Conservation (phyloP, 208 protist genomes). For the Leishmania lainsoni region DNA sequence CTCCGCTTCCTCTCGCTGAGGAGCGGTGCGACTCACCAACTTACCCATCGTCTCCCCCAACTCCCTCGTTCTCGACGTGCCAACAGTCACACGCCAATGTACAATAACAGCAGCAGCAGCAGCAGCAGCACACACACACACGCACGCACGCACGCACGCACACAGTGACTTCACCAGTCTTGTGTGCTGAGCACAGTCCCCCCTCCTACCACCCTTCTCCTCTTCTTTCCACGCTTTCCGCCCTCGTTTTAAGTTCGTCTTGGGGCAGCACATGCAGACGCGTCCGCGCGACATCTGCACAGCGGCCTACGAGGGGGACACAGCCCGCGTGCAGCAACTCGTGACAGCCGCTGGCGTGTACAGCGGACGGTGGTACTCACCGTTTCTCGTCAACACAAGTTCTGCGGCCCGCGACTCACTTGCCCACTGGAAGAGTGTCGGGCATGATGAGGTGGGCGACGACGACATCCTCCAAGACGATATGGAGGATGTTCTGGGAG, state of each 20-base stretch:
- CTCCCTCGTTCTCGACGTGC: neutral
- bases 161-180: neutral
- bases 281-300: constrained; percentile 63
- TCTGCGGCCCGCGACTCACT: constrained; percentile 17
- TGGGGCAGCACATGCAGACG: constrained; percentile 29
- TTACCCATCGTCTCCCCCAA: neutral
- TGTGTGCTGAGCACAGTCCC: neutral
- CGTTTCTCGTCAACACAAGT: constrained; percentile 33
- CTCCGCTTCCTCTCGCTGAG: neutral
- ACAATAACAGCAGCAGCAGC: neutral
- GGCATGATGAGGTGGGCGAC: neutral
- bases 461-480: constrained; percentile 5
- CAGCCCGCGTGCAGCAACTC: constrained; percentile 63
- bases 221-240: neutral
- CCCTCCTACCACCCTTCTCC: neutral
- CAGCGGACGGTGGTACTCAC: constrained; percentile 34
- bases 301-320: constrained; percentile 72
- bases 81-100: neutral
- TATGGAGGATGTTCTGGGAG: constrained; percentile 18
- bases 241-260: neutral
- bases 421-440: neutral
- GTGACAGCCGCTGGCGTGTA: constrained; percentile 50
- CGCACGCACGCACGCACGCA: neutral
- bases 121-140: neutral
- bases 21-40: neutral